phyloP scores from a whole-genome alignment of 306 rosid species.

The Quercus ilex region DNA sequence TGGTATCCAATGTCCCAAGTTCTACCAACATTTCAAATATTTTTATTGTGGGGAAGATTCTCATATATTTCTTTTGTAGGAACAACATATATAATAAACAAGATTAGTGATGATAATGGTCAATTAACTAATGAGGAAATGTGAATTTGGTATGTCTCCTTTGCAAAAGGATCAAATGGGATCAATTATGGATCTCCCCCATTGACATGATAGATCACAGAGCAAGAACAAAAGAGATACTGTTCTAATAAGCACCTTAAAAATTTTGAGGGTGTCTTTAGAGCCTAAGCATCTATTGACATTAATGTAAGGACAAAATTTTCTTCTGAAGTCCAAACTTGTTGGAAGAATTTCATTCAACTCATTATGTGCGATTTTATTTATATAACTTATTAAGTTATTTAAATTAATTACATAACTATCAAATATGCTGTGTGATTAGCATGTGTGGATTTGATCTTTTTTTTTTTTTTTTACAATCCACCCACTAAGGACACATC shows the following conservation, averaged over 20 bases:
- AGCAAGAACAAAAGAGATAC: background rate
- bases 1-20: slow-evolving; percentile 52
- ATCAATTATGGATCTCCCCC: slow-evolving; percentile 39
- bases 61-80: slow-evolving; percentile 29
- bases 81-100: slow-evolving; percentile 16
- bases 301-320: background rate
- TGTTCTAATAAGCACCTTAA: background rate
- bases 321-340: too few species aligned
- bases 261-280: background rate
- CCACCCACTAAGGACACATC: too few species aligned
- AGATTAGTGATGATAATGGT: slow-evolving; percentile 4
- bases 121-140: background rate
- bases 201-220: background rate
- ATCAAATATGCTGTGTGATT: too few species aligned
- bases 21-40: slow-evolving; percentile 64
- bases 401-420: too few species aligned
- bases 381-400: too few species aligned
- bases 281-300: background rate
- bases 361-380: too few species aligned
- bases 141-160: slow-evolving; percentile 14
- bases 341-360: too few species aligned
- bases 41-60: slow-evolving; percentile 49
- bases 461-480: too few species aligned
- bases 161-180: slow-evolving; percentile 1
- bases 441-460: too few species aligned